These are phyloP conservation scores for Fusarium udum DNA, from an alignment of 2,329 filamentous ascomycete genomes.

Conservation along the genomic window DNA sequence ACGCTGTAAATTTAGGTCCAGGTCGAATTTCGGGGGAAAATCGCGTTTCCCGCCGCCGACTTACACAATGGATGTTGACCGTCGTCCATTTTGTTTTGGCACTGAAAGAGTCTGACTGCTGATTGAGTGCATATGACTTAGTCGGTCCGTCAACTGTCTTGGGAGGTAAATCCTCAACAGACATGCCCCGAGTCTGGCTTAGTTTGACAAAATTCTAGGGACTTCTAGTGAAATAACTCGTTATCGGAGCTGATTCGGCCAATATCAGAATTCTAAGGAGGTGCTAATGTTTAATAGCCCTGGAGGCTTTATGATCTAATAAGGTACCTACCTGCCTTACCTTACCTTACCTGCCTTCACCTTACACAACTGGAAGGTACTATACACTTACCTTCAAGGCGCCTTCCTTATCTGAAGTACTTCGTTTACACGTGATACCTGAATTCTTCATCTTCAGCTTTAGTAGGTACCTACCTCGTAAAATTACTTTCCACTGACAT, in stretches of 20 bases:
- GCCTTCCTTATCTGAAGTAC: slow-evolving; percentile 9
- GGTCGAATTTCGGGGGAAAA: neutral
- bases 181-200: neutral
- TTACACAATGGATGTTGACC: neutral
- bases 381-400: neutral
- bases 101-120: no score
- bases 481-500: neutral
- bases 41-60: slow-evolving; percentile 3
- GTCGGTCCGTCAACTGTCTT: neutral
- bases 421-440: neutral
- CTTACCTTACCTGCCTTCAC: neutral
- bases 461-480: neutral
- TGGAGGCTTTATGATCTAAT: neutral
- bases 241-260: slow-evolving; percentile 6
- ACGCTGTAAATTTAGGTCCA: neutral
- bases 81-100: neutral
- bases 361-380: slow-evolving; percentile 15
- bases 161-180: neutral
- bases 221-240: neutral
- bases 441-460: neutral
- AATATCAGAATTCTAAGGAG: neutral
- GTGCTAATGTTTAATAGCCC: neutral
- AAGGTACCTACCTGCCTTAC: neutral
- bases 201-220: neutral
- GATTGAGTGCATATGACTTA: neutral